Evolutionary conservation across 768 basidiomycete genomes (phyloP), one percentile per base, ranked within the genome.

Genomic region (Punctularia strigosozonata): DNA sequence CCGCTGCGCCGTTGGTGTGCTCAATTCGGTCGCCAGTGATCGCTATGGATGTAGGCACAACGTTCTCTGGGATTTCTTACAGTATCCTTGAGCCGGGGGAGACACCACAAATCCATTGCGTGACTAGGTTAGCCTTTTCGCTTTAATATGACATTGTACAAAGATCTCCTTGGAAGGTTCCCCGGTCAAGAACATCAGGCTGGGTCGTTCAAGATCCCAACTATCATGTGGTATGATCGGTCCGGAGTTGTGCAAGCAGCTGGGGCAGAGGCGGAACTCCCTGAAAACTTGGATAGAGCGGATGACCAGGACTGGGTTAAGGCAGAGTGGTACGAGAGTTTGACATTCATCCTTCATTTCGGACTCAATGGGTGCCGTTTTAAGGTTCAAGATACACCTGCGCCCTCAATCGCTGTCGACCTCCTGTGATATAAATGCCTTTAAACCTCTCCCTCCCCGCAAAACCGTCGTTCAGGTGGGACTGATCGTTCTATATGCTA

Each of bases 11-110:
- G n/a, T n/a, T n/a, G n/a, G n/a, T n/a, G n/a, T n/a, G 71, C 14
- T n/a, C 55, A 6, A 41, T 47, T 22, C 62, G 63, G 26, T 64
- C 63, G 41, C 54, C 74, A 5, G 63, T 73, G 4, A 44, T 74
- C 19, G 69, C 69, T 0, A 67, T 75, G 25, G 73, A 75, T 40
- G 50, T 74, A 2, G 73, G 73, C 6, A 74, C 67, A 1, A 73
- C 68, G 2, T 71, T 54, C 34, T 71, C 70, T 24, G 68, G 68
- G 3, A 56, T 73, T 6, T 68, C 66, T 0, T 73, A 73, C 43
- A 55, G 52, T 24, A 49, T 62, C 31, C 53, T 63, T 3, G 56
- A 62, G 40, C 60, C 62, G 5, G 60, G 60, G 0, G 51, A 55
- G 23, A 43, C 55, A 6, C 57, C 62, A 14, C 45, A 47, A 25